Evolutionary conservation across 805 yeast species (phyloP), one percentile per base, ranked within the genome.

Genomic region (Candida nitratophila): DNA sequence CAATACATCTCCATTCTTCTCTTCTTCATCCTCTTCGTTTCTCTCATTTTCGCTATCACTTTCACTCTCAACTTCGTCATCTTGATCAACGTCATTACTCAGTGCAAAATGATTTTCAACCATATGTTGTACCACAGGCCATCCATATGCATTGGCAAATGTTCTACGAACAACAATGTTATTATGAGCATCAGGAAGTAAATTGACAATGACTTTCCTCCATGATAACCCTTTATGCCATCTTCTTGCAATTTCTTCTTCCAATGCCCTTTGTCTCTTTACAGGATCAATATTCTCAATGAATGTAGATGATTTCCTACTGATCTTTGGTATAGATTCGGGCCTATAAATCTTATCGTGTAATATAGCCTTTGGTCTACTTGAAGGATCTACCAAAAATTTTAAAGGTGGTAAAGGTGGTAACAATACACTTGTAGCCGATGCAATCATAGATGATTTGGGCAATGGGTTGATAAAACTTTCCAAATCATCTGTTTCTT

Each of bases 141-240:
- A 88, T 2, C 99, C 99, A 64, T 83, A 90, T 0, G 96, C 93
- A 64, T 91, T 91, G 6, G 95, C 83, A 68, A 86, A 93, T 48
- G 86, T 67, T 51, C 99, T 72, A 49, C 99, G 70, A 1, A 91
- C 98, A 24, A 87, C 73, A 26, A 93, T 89, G 56, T 89, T 91
- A 56, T 91, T 91, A 58, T 91, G 99, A 0, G 99, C 96, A 61
- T 91, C 99, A 0, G 97, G 96, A 50, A 80, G 76, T 50, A 93
- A 65, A 37, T 79, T 79, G 1, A 90, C 96, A 24, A 93, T 65
- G 3, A 93, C 96, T 63, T 91, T 91, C 37, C 97, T 69, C 99
- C 99, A 91, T 15, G 77, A 63, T 83, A 88, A 76, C 11, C 76
- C 79, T 45, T 76, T 71, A 57, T 91, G 98, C 83, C 96, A 93